Evolutionary conservation across 2,329 filamentous ascomycete species (phyloP), one percentile per base, ranked within the genome.

Genomic region (Colletotrichum ledebouriae): DNA sequence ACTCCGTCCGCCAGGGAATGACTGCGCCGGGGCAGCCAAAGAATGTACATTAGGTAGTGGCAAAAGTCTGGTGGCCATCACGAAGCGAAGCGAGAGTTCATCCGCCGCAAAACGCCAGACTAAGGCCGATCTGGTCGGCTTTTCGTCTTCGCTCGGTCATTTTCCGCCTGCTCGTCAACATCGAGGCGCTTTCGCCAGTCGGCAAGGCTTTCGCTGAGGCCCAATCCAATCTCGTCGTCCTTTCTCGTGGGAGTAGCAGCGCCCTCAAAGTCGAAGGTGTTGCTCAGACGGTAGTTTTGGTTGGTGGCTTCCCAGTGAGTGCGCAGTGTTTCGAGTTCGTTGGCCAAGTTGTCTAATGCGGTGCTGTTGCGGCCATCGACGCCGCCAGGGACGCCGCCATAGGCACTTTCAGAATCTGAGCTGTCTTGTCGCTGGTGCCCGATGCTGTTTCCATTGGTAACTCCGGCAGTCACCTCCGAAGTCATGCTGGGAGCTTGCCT

Each of bases 271-370:
- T 98, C 94, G 74, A 97, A 97, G 59, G 92, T 90, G 75, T 91
- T 94, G 79, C 93, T 97, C 50, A 98, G 83, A 25, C 96, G 91
- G 79, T 98, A 98, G 75, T 93, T 97, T 80, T 97, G 96, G 82
- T 95, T 98, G 12, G 94, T 97, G 44, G 91, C 93, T 81, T 98
- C 94, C 96, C 96, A 99, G 75, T 98, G 94, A 59, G 86, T 93
- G 59, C 95, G 89, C 55, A 99, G 85, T 12, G 93, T 92, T 78
- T 99, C 96, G 7, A 99, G 89, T 81, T 99, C 96, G 71, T 89
- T 94, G 11, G 96, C 95, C 25, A 99, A 87, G 71, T 91, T 96
- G 79, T 99, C 96, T 20, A 99, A 86, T 3, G 94, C 95, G 73
- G 81, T 83, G 75, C 86, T 88, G 77, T 89, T 87, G 72, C 87